Evolutionary conservation across 176 grass and related monocot species (phyloP).

Genomic region (Saccharum spontaneum): DNA sequence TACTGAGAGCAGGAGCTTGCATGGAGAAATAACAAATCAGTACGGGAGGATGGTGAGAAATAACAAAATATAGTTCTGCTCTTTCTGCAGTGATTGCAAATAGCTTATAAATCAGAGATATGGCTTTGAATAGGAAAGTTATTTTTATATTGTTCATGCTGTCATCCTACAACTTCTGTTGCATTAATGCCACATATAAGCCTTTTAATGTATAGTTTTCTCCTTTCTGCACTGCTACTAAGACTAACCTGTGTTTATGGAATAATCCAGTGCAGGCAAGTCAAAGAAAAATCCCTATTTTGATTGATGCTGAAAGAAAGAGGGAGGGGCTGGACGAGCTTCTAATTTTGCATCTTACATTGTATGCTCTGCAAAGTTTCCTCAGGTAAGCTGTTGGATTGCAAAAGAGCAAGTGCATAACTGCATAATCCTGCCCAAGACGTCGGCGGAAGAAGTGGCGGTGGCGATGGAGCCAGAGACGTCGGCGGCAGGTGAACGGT

Average conservation of each 20-base stretch:
- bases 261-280: conserved; percentile 90
- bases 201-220: background rate
- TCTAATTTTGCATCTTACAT: conserved; percentile 74
- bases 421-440: background rate
- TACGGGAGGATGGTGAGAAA: too few relatives aligned
- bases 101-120: background rate
- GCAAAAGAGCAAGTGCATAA: background rate
- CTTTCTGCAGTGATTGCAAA: background rate
- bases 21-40: too few relatives aligned
- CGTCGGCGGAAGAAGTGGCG: too few relatives aligned
- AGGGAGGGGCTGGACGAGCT: conserved; percentile 89
- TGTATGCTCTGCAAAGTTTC: conserved; percentile 92
- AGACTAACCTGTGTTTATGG: conserved; percentile 48
- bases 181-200: background rate
- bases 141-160: background rate
- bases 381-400: conserved; percentile 46
- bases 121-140: background rate
- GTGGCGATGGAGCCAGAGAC: too few relatives aligned
- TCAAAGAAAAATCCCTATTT: conserved; percentile 85
- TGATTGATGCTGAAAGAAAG: conserved; percentile 85
- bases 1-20: too few relatives aligned
- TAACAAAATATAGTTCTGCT: background rate
- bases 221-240: background rate
- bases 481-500: too few relatives aligned
- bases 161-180: background rate